A percentile compares a stretch with the other conserved stretches of the same genome.
phyloP scores from a whole-genome alignment of 2,329 filamentous ascomycete species.

The Aspergillus pseudoglaucus region DNA sequence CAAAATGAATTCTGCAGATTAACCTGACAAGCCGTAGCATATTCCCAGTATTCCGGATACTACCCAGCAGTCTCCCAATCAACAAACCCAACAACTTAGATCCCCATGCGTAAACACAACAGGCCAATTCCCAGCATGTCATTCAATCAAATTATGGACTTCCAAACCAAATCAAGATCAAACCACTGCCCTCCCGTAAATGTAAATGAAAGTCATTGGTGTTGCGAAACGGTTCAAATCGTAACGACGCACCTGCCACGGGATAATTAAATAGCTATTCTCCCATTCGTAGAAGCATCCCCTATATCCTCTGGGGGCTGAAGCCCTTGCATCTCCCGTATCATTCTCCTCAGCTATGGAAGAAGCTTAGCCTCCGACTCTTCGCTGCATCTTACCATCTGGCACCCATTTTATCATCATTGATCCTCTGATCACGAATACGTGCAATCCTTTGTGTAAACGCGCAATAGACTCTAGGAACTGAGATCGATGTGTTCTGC shows the following conservation, averaged over 20 bases:
- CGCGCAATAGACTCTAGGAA: slow-evolving; percentile 32
- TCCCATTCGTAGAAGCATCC: slow-evolving; percentile 26
- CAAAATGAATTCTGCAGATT: slow-evolving; percentile 37
- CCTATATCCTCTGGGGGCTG: slow-evolving; percentile 17
- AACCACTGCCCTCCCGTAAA: slow-evolving; percentile 24
- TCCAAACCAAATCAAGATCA: slow-evolving; percentile 18
- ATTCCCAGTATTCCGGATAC: slow-evolving; percentile 28
- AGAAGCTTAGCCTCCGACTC: slow-evolving; percentile 32
- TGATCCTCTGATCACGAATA: slow-evolving; percentile 37
- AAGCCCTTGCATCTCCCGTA: slow-evolving; percentile 26
- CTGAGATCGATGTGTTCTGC: slow-evolving; percentile 33
- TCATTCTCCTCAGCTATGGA: slow-evolving; percentile 20
- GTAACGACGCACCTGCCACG: slow-evolving; percentile 15
- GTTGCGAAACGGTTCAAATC: slow-evolving; percentile 26
- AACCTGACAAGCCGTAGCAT: slow-evolving; percentile 34
- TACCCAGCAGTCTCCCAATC: slow-evolving; percentile 27
- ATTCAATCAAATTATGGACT: slow-evolving; percentile 28
- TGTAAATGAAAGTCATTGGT: slow-evolving; percentile 32
- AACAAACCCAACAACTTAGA: slow-evolving; percentile 39
- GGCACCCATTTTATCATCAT: slow-evolving; percentile 28
- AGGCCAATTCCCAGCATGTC: slow-evolving; percentile 24
- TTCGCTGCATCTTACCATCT: slow-evolving; percentile 23
- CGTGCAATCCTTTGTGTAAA: slow-evolving; percentile 24
- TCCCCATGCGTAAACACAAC: slow-evolving; percentile 48
- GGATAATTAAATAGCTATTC: slow-evolving; percentile 27